Percentiles rank a stretch among this genome's conserved stretches.
phyloP scores from a whole-genome alignment of 202 grass and related monocot genomes.

The Zizania palustris region DNA sequence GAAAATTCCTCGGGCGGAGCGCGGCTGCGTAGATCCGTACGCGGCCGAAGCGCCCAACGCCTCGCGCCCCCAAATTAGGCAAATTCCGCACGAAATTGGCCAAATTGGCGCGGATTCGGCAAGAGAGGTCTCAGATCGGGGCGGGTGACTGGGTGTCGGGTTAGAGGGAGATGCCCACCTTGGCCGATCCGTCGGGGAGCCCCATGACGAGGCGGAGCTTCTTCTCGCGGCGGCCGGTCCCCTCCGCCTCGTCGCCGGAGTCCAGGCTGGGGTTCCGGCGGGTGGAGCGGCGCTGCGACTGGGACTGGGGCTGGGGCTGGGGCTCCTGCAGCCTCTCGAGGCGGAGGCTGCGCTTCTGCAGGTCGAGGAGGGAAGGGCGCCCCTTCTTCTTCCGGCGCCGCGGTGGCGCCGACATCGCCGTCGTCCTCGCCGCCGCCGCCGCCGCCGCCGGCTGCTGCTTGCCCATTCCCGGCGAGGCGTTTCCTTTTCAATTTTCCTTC shows the following conservation, averaged over 20 bases:
- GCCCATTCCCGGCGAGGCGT: slow-evolving; percentile 43
- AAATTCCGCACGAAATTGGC: slow-evolving; percentile 34
- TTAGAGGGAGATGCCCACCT: slow-evolving; percentile 37
- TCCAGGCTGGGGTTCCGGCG: slow-evolving; percentile 45
- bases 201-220: slow-evolving; percentile 72
- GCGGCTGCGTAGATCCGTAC: slow-evolving; percentile 59
- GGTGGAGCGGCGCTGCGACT: slow-evolving; percentile 48
- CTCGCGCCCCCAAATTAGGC: slow-evolving; percentile 32
- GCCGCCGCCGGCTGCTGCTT: slow-evolving; percentile 72
- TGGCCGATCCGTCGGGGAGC: slow-evolving; percentile 56
- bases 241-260: slow-evolving; percentile 48
- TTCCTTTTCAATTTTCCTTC: neutral
- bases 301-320: neutral
- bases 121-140: slow-evolving; percentile 47
- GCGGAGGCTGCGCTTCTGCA: slow-evolving; percentile 66
- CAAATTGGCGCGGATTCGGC: slow-evolving; percentile 46
- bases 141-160: neutral
- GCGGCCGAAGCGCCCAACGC: neutral
- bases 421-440: slow-evolving; percentile 52
- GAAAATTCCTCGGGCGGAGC: slow-evolving; percentile 46
- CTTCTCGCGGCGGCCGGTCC: slow-evolving; percentile 57
- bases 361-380: slow-evolving; percentile 63
- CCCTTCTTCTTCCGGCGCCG: slow-evolving; percentile 57
- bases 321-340: slow-evolving; percentile 49
- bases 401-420: slow-evolving; percentile 72